Evolutionary conservation across 139 green algal species (phyloP).

Genomic region (Chlamydomonas sp.): DNA sequence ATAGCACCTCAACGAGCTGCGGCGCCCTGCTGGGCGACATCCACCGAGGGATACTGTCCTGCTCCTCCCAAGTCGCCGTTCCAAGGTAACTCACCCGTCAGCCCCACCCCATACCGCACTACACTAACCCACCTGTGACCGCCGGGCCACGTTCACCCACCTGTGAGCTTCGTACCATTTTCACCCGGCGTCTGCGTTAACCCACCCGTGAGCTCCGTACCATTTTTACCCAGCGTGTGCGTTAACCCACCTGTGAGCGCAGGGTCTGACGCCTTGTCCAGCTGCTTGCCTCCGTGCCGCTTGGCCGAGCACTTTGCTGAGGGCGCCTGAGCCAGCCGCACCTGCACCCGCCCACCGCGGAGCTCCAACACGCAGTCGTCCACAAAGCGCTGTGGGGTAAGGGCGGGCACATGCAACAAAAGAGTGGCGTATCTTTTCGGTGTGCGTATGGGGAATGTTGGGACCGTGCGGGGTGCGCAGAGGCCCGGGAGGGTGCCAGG

Average conservation of each 20-base stretch:
- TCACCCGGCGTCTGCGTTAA: no score
- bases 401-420: neutral
- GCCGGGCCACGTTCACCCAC: neutral
- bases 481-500: neutral
- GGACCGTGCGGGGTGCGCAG: no score
- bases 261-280: slow-evolving; percentile 56
- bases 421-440: no score
- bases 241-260: slow-evolving; percentile 45
- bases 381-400: slow-evolving; percentile 50
- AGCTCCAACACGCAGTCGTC: slow-evolving; percentile 56
- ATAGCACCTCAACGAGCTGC: no score
- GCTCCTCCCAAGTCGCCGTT: no score
- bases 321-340: slow-evolving; percentile 48
- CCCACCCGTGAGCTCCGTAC: neutral
- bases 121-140: neutral
- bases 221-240: neutral
- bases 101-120: no score
- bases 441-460: no score
- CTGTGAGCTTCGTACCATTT: neutral
- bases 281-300: slow-evolving; percentile 9
- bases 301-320: slow-evolving; percentile 31
- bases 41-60: no score
- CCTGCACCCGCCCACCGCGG: neutral
- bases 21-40: no score
- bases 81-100: no score